A percentile compares a stretch with the other conserved stretches of the same genome.
Evolutionary conservation across 768 basidiomycete genomes (phyloP).

Genomic region (Dacryopinax spathularia): DNA sequence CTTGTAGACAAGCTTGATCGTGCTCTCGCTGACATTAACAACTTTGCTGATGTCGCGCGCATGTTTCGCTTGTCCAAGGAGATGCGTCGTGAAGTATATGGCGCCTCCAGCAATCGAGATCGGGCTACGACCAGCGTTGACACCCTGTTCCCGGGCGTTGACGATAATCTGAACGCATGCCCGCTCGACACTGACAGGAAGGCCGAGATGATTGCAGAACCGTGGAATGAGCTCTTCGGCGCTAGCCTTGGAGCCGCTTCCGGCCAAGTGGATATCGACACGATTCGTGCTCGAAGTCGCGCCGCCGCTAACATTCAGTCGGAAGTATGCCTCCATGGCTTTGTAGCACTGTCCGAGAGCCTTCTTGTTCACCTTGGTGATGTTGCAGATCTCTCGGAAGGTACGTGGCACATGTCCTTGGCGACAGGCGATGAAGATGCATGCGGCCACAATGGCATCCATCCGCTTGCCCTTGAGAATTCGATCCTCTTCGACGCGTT

Average conservation of each 20-base stretch:
- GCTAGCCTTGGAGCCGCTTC: slow-evolving; percentile 7
- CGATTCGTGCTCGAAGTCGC: slow-evolving; percentile 23
- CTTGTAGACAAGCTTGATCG: slow-evolving; percentile 80
- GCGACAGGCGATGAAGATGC: slow-evolving; percentile 94
- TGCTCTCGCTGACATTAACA: slow-evolving; percentile 89
- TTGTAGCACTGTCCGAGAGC: slow-evolving; percentile 87
- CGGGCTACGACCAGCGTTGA: slow-evolving; percentile 86
- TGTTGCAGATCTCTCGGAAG: slow-evolving; percentile 87
- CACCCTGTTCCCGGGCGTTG: slow-evolving; percentile 64
- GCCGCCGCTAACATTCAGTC: slow-evolving; percentile 58
- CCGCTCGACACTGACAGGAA: slow-evolving; percentile 67
- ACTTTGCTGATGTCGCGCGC: slow-evolving; percentile 78
- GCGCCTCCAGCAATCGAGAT: slow-evolving; percentile 98
- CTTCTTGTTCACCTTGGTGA: slow-evolving; percentile 91
- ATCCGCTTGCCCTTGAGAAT: slow-evolving; percentile 79
- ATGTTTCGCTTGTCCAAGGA: slow-evolving; percentile 61
- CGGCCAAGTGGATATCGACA: neutral
- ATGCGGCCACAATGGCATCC: slow-evolving; percentile 89
- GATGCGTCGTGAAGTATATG: slow-evolving; percentile 79
- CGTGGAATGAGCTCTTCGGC: slow-evolving; percentile 78
- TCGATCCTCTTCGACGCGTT: slow-evolving; percentile 92
- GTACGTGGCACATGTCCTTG: slow-evolving; percentile 92
- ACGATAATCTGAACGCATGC: slow-evolving; percentile 74
- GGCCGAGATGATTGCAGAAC: slow-evolving; percentile 83
- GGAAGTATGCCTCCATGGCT: slow-evolving; percentile 70